Evolutionary conservation across 2,329 filamentous ascomycete genomes (phyloP).

Genomic region (Epichloe gansuensis): DNA sequence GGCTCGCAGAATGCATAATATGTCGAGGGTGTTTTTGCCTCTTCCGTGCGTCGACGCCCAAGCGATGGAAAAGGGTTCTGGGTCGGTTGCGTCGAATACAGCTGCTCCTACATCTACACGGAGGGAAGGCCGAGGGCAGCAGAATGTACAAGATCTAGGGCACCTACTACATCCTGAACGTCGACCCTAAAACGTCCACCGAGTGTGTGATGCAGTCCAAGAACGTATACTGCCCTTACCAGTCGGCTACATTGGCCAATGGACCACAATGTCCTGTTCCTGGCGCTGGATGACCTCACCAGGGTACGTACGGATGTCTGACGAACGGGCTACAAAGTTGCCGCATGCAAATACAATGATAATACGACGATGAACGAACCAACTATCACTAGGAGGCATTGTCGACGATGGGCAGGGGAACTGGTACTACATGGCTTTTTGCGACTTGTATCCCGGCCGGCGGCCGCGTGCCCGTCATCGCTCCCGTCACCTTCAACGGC

Average conservation of each 20-base stretch:
- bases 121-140: not conserved
- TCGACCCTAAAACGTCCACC: not conserved
- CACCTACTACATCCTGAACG: not conserved
- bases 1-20: not conserved
- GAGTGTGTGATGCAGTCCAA: not conserved
- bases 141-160: not conserved
- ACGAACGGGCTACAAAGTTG: too few species aligned
- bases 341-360: not conserved
- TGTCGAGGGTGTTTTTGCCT: not conserved
- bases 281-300: not conserved
- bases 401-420: not conserved
- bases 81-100: not conserved
- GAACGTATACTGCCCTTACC: not conserved
- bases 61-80: constrained; percentile 1
- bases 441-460: not conserved
- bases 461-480: not conserved
- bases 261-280: not conserved
- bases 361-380: not conserved
- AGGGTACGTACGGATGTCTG: not conserved
- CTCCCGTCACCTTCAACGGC: not conserved
- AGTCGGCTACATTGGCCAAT: not conserved
- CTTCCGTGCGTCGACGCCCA: not conserved
- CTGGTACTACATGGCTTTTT: constrained; percentile 1
- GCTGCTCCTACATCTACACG: not conserved
- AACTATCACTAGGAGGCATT: not conserved